These are phyloP conservation scores for Ophiocordyceps sinensis DNA, from an alignment of 2,329 filamentous ascomycete genomes.

Conservation along the genomic window DNA sequence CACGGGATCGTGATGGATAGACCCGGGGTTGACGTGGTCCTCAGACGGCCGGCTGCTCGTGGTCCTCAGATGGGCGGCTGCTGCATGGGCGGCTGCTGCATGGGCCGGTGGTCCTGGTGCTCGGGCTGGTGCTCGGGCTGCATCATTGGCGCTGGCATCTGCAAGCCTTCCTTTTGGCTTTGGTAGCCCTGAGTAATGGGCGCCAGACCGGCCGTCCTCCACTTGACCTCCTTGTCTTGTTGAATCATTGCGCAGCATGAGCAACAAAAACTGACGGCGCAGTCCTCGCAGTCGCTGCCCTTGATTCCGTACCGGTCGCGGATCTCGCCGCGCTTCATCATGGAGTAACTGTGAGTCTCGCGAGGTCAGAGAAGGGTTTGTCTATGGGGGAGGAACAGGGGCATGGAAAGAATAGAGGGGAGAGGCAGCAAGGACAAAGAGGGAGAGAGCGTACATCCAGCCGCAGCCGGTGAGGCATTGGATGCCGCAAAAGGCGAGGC, in stretches of 20 bases:
- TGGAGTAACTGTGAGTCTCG: conserved; percentile 22
- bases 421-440: too few species aligned
- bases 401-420: background rate
- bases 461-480: conserved; percentile 25
- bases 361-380: background rate
- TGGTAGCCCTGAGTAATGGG: conserved; percentile 22
- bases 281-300: conserved; percentile 33
- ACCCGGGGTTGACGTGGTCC: too few species aligned
- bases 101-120: conserved; percentile 1
- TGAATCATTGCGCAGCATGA: conserved; percentile 42
- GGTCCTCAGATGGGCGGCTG: background rate
- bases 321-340: conserved; percentile 39
- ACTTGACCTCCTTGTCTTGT: conserved; percentile 38
- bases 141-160: conserved; percentile 4
- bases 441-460: conserved; percentile 21
- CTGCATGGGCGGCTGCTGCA: conserved; percentile 2
- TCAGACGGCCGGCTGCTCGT: too few species aligned
- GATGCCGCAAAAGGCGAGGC: conserved; percentile 23
- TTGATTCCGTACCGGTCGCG: conserved; percentile 38
- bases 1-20: too few species aligned
- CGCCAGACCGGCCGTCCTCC: conserved; percentile 10
- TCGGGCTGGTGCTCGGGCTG: background rate
- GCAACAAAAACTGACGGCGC: conserved; percentile 38
- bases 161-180: conserved; percentile 21
- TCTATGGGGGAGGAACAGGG: background rate